These are phyloP conservation scores for Penicillium decumbens DNA, from an alignment of 2,329 filamentous ascomycete genomes.

Conservation along the genomic window DNA sequence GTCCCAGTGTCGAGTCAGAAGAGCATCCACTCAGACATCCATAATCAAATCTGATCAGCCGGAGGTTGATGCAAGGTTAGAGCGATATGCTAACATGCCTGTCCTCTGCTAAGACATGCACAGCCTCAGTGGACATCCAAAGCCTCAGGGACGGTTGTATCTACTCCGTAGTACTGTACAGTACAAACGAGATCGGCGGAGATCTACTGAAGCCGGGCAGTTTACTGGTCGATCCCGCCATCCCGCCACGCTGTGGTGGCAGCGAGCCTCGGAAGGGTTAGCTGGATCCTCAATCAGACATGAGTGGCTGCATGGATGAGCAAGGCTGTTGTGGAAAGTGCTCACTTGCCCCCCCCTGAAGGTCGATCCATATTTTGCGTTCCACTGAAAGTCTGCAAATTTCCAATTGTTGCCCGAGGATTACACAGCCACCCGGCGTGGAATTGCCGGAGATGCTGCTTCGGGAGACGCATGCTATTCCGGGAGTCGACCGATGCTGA, in stretches of 20 bases:
- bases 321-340: background rate
- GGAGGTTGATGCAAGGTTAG: background rate
- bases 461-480: background rate
- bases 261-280: background rate
- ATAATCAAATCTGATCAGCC: constrained; percentile 2
- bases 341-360: background rate
- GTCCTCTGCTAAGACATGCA: background rate
- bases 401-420: background rate
- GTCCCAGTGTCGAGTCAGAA: background rate
- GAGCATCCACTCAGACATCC: background rate
- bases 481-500: background rate
- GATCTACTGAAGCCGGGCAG: constrained; percentile 1
- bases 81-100: background rate
- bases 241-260: background rate
- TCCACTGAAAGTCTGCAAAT: background rate
- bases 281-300: background rate
- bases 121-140: background rate
- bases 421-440: background rate
- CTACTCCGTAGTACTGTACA: no score
- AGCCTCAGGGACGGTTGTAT: background rate
- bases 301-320: constrained; percentile 4
- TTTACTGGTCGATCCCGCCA: constrained; percentile 6
- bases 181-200: background rate
- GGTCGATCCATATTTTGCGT: background rate
- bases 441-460: constrained; percentile 1